Base-by-base conservation (phyloP, 2,329 filamentous ascomycete species). In the Clonostachys chloroleuca region DNA sequence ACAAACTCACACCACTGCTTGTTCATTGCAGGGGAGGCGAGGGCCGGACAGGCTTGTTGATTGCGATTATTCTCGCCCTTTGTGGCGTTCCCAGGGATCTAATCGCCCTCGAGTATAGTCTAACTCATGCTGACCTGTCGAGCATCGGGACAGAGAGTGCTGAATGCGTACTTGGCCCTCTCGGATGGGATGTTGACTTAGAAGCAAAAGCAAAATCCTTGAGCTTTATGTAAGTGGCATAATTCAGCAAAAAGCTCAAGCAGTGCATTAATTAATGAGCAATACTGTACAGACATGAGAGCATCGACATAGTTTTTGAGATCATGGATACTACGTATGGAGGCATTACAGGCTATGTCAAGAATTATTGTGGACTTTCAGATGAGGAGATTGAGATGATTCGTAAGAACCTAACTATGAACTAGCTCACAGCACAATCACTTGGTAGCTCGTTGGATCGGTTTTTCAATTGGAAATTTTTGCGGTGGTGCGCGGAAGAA, bases 21-120 rank as follows among this genome's bases (percentile, higher is more conserved):
- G 69, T 90, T 8, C 86, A 92, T 59, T 91, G 87, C 63, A 87
- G 86, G 0, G 86, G 84, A 0, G 87, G 87, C 13, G 92, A 92
- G 64, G 87, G 91, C 61, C 75, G 87, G 40, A 91, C 87, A 0
- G 87, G 87, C 3, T 75, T 91, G 5, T 66, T 89, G 40, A 78
- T 81, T 43, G 87, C 84, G 4, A 56, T 92, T 39, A 60, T 91
- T 8, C 70, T 89, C 39, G 67, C 77, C 24, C 70, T 89, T 24
- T 81, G 81, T 9, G 82, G 83, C 5, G 81, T 88, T 0, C 63
- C 72, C 2, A 74, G 82, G 52, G 69, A 78, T 34, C 60, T 65
- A 5, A 74, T 88, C 14, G 84, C 84, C 0, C 64, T 75, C 10
- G 87, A 91, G 61, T 92, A 91, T 60, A 69, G 75, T 14, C 68